These are phyloP conservation scores for Gracilaria vermiculophylla DNA, from an alignment of 23 red algal species.

Conservation along the genomic window DNA sequence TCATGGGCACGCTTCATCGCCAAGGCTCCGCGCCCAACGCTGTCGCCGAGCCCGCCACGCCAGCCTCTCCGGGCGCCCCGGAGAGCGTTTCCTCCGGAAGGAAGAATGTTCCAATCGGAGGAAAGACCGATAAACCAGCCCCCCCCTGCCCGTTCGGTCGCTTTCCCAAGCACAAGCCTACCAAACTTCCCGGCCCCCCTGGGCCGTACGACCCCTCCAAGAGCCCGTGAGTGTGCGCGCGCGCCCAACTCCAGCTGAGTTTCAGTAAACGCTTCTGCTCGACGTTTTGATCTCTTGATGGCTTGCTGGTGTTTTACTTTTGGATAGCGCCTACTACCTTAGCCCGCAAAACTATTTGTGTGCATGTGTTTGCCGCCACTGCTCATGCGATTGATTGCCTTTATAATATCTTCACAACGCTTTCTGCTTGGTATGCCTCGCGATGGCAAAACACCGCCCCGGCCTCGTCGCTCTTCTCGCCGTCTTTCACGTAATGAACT, in stretches of 20 bases:
- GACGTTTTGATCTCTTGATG: background rate
- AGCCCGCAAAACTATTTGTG: background rate
- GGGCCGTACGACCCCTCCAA: slow-evolving; percentile 27
- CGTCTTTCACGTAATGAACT: slow-evolving; percentile 8
- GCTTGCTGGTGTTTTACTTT: background rate
- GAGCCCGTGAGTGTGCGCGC: slow-evolving; percentile 27
- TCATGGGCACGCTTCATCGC: slow-evolving; percentile 30
- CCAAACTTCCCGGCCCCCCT: slow-evolving; percentile 52
- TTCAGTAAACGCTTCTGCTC: background rate
- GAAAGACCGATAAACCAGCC: slow-evolving; percentile 41
- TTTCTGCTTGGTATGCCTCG: slow-evolving; percentile 4
- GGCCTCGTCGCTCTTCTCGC: background rate
- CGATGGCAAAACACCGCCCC: slow-evolving; percentile 17
- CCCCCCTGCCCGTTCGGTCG: slow-evolving; percentile 55
- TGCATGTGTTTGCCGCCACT: background rate
- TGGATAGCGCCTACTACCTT: background rate
- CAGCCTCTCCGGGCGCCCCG: background rate
- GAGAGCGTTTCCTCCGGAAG: background rate
- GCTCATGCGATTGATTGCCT: background rate
- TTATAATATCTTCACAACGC: background rate
- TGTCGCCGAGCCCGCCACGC: slow-evolving; percentile 11
- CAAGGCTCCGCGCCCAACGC: background rate
- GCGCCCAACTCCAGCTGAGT: background rate
- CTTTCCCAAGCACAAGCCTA: slow-evolving; percentile 57
- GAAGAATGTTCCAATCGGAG: slow-evolving; percentile 26